Base-by-base conservation (phyloP, 306 rosid genomes). In the Cajanus cajan region DNA sequence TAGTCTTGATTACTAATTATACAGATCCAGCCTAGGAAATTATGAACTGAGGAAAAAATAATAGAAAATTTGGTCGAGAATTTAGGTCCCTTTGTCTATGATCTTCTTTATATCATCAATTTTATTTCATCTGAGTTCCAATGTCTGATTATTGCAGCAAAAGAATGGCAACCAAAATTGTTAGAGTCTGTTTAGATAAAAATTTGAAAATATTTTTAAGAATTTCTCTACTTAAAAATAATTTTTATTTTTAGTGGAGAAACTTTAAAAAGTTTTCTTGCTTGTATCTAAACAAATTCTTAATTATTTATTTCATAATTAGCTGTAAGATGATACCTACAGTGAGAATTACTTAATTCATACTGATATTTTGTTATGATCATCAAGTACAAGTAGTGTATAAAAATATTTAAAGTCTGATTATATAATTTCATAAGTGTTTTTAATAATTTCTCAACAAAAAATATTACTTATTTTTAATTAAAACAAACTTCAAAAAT, bases 351-450 rank as follows among this genome's bases (percentile, higher is more conserved):
- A 28, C 44, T 71, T 51, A 21, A 22, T 24, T 45, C 44, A 43
- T 1, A 54, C 1, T 31, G 45, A 25, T 50, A 43, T 39, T 7
- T 39, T 64, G 13, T 37, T 43, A 14, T 55, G 69, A 40, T 72
- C 59, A 63, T 19, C 15, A 64, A 80, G 14, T 51, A 28, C 68
- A 50, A 51, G 67, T 39, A 39, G 74, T 50, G 51, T 68, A 52
- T 28, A 84, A 36, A 36, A 37, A 62, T 31, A 68, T 24, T 78
- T 48, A 22, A n/a, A n/a, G n/a, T n/a, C n/a, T n/a, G n/a, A n/a
- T n/a, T n/a, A n/a, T n/a, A n/a, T n/a, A n/a, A n/a, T n/a, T n/a
- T n/a, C n/a, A n/a, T n/a, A n/a, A n/a, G n/a, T n/a, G n/a, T n/a
- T n/a, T n/a, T n/a, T n/a, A n/a, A n/a, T n/a, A n/a, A n/a, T n/a